Conservation (phyloP, 371 early-diverging fungal species). For the Sanchytrium tribonematis region DNA sequence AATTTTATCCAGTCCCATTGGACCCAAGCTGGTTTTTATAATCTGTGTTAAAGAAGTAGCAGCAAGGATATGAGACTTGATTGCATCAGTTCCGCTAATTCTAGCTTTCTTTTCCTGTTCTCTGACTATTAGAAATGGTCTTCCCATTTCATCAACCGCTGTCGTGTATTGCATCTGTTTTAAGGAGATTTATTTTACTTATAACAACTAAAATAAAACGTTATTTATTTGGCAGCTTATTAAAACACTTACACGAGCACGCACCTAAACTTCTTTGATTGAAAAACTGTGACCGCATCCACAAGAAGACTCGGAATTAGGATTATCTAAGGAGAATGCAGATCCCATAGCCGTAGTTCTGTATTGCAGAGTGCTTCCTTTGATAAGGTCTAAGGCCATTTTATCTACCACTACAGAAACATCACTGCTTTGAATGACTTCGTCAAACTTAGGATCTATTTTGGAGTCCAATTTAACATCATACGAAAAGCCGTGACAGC, state of each 20-base stretch:
- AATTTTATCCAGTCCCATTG: constrained; percentile 97
- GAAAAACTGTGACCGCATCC: neutral
- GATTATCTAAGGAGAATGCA: neutral
- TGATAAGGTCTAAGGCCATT: neutral
- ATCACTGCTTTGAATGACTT: neutral
- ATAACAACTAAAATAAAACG: neutral
- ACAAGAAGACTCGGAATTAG: neutral
- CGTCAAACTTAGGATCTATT: neutral
- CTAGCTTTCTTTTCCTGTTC: constrained; percentile 70
- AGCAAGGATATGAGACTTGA: constrained; percentile 89
- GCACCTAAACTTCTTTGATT: neutral
- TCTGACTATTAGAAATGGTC: constrained; percentile 80
- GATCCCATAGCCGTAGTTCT: neutral
- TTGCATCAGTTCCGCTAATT: constrained; percentile 59
- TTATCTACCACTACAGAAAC: neutral
- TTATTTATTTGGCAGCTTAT: neutral
- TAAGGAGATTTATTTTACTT: neutral
- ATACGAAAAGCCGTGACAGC: neutral
- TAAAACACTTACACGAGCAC: neutral
- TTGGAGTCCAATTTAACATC: neutral
- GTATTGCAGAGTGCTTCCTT: neutral
- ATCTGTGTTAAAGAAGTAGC: constrained; percentile 88
- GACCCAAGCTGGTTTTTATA: constrained; percentile 94
- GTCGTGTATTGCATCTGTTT: neutral
- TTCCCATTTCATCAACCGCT: constrained; percentile 62